Evolutionary conservation across 2,329 filamentous ascomycete species (phyloP), one percentile per base, ranked within the genome.

Genomic region (Xylaria hypoxylon): DNA sequence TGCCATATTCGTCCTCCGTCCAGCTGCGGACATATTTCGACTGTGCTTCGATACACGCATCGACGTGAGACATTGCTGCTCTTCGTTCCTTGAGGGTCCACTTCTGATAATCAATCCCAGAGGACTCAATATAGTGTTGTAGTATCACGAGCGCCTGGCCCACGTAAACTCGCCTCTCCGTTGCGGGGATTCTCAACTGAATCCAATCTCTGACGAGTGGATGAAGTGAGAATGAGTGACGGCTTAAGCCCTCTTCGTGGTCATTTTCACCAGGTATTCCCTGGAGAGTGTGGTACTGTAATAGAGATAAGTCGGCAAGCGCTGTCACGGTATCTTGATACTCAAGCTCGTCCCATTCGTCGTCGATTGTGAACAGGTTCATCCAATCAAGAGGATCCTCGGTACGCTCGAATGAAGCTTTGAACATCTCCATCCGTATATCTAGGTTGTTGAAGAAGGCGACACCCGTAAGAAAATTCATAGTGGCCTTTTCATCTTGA

Each of bases 371-470:
- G 8, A 62, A 56, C 19, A 62, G 42, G 22, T 11, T 15, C 42
- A 47, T 48, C 51, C 59, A 62, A 8, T 62, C 50, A 40, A 47
- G 22, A 24, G 42, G 22, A 7, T 38, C 5, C 50, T 22, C 15
- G 17, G 22, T 22, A 45, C 22, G 42, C 26, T 62, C 59, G 33
- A 62, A 50, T 13, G 51, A 31, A 33, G 44, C 59, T 33, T 40
- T 35, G n/a, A 47, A 50, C 50, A 61, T 61, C 11, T 61, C 59
- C 59, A 61, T 61, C 38, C 59, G 47, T 13, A 61, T 61, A 28
- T 61, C 48, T 13, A 61, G 28, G 40, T 55, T 61, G 11, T 47
- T 61, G 26, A 55, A 53, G 28, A 61, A 61, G 40, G 48, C 40
- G 2, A 47, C 50, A 17, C 38, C 19, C 15, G 38, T 47, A 4